Conservation (phyloP, 176 grass and related monocot species). For the Poa annua region DNA sequence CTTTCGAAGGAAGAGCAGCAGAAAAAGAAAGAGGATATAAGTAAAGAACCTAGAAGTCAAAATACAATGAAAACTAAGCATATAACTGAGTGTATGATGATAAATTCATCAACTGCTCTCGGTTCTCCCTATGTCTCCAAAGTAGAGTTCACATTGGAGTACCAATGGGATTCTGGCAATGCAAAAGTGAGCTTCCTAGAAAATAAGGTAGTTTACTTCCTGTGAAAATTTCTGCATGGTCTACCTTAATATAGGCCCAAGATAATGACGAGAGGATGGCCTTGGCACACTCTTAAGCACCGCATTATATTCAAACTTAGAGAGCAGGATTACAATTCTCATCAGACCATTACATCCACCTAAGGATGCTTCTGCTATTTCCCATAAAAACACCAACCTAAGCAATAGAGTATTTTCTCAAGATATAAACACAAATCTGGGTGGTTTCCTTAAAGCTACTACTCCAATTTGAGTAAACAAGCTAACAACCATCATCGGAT, state of each 20-base stretch:
- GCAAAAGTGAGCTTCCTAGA: neutral
- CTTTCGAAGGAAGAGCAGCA: constrained; percentile 44
- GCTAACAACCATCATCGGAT: neutral
- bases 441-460: neutral
- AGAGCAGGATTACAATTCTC: neutral
- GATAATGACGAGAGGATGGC: neutral
- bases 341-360: neutral
- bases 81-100: neutral
- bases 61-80: neutral
- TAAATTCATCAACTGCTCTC: neutral
- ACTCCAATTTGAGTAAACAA: neutral
- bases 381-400: neutral
- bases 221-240: neutral
- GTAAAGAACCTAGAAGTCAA: constrained; percentile 35
- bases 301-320: neutral
- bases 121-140: constrained; percentile 1
- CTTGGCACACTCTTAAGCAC: neutral
- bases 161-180: constrained; percentile 3
- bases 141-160: neutral
- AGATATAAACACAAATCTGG: neutral
- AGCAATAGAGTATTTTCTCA: neutral
- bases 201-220: neutral
- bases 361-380: neutral
- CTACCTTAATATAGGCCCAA: neutral
- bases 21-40: constrained; percentile 33